Evolutionary conservation across 2,329 filamentous ascomycete species (phyloP).

Genomic region (Trichothecium sympodiale): DNA sequence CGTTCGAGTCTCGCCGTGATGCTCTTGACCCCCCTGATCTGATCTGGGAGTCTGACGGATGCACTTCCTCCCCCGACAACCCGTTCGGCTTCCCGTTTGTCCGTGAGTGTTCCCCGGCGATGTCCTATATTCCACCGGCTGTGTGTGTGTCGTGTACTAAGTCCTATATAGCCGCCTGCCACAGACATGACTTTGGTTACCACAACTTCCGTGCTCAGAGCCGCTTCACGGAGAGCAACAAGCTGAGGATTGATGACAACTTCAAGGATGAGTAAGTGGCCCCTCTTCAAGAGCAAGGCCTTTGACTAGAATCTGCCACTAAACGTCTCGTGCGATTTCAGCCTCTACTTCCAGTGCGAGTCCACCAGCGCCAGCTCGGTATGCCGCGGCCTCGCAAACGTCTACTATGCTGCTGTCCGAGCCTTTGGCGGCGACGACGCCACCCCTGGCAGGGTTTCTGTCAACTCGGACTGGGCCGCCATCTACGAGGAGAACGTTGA

Average conservation of each 20-base stretch:
- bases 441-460: slow-evolving; percentile 10
- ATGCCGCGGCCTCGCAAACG: slow-evolving; percentile 18
- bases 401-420: slow-evolving; percentile 21
- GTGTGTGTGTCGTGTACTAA: too few relatives aligned
- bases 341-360: slow-evolving; percentile 19
- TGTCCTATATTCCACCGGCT: too few relatives aligned
- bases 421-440: slow-evolving; percentile 17
- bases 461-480: slow-evolving; percentile 7
- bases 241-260: slow-evolving; percentile 35
- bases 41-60: slow-evolving; percentile 31
- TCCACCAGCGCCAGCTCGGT: slow-evolving; percentile 6
- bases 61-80: slow-evolving; percentile 30
- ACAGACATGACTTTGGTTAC: slow-evolving; percentile 47
- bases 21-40: slow-evolving; percentile 25
- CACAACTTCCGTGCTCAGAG: slow-evolving; percentile 38
- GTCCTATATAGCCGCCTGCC: slow-evolving; percentile 23
- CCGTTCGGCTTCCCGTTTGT: slow-evolving; percentile 31
- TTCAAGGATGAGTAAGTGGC: slow-evolving; percentile 32
- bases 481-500: slow-evolving; percentile 18
- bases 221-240: slow-evolving; percentile 31
- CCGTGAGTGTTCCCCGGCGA: not conserved
- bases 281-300: not conserved
- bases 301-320: not conserved
- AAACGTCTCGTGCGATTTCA: slow-evolving; percentile 2
- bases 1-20: slow-evolving; percentile 29